A percentile compares a stretch with the other conserved stretches of the same genome.
Conservation (phyloP, 2,329 filamentous ascomycete genomes). For the Gaeumannomyces tritici region DNA sequence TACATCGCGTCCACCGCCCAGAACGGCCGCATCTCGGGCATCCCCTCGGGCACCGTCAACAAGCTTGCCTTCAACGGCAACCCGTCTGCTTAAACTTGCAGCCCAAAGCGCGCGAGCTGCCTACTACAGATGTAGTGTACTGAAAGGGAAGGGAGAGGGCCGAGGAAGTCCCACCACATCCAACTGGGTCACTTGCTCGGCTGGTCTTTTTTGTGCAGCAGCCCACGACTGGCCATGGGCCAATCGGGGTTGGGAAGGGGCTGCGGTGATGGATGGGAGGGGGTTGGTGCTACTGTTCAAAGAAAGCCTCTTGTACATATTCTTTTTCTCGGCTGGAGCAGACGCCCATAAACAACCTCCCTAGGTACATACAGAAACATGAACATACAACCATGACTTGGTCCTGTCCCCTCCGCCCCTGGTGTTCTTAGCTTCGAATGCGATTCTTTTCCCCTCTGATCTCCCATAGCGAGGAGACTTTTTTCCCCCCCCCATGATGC, state of each 20-base stretch:
- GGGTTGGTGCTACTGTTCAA: not conserved
- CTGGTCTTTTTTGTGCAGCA: not conserved
- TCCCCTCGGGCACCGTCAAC: conserved; percentile 37
- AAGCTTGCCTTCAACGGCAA: conserved; percentile 45
- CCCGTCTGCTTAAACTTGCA: not conserved
- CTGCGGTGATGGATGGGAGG: no score
- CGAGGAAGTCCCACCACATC: no score
- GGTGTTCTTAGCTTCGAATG: not conserved
- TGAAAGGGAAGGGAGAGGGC: no score
- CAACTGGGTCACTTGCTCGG: not conserved
- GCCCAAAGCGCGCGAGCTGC: not conserved
- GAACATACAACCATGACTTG: not conserved
- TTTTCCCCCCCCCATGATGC: no score
- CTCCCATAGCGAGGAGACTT: no score
- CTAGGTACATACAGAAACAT: not conserved
- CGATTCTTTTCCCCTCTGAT: no score
- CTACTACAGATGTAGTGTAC: no score
- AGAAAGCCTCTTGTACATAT: not conserved
- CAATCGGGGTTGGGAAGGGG: not conserved
- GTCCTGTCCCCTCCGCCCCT: not conserved
- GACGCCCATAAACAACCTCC: not conserved
- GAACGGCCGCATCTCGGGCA: conserved; percentile 27
- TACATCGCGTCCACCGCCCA: conserved; percentile 33
- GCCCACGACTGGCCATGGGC: no score
- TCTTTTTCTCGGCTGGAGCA: not conserved